Evolutionary conservation across 2,329 filamentous ascomycete genomes (phyloP).

Genomic region (Penicillium sp.): DNA sequence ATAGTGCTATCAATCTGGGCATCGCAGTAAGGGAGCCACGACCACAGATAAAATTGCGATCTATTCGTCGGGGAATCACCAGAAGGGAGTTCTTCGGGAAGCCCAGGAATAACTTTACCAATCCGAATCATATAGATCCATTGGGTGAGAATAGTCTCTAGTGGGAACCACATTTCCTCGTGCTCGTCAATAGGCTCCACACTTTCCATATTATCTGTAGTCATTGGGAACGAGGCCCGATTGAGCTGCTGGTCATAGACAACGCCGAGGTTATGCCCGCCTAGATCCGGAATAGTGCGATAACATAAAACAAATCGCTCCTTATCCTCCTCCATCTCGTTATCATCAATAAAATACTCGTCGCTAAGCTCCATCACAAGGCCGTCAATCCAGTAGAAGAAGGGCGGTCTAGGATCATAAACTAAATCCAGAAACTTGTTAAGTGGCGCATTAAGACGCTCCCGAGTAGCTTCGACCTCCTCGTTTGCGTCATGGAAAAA

Average conservation of each 20-base stretch:
- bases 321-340: conserved; percentile 5
- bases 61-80: not conserved
- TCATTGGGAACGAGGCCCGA: not conserved
- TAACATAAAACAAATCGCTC: conserved; percentile 17
- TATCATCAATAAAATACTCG: conserved; percentile 1
- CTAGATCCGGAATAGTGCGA: conserved; percentile 6
- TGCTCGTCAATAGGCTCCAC: conserved; percentile 1
- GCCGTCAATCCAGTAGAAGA: conserved; percentile 16
- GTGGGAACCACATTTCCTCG: too few relatives aligned
- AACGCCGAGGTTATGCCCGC: conserved; percentile 5
- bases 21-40: conserved; percentile 12
- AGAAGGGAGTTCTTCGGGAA: not conserved
- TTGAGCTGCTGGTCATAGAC: not conserved
- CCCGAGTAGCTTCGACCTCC: conserved; percentile 2
- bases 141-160: not conserved
- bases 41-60: conserved; percentile 7
- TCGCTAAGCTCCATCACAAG: conserved; percentile 5
- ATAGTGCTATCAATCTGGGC: conserved; percentile 12
- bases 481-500: not conserved
- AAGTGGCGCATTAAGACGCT: conserved; percentile 9
- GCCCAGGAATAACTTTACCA: conserved; percentile 4
- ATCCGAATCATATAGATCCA: conserved; percentile 18
- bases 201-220: conserved; percentile 4
- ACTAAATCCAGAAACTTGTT: conserved; percentile 14
- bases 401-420: conserved; percentile 3